Evolutionary conservation across 73 alveolate genomes (phyloP), one percentile per base, ranked within the genome.

Genomic region (Stentor coeruleus): DNA sequence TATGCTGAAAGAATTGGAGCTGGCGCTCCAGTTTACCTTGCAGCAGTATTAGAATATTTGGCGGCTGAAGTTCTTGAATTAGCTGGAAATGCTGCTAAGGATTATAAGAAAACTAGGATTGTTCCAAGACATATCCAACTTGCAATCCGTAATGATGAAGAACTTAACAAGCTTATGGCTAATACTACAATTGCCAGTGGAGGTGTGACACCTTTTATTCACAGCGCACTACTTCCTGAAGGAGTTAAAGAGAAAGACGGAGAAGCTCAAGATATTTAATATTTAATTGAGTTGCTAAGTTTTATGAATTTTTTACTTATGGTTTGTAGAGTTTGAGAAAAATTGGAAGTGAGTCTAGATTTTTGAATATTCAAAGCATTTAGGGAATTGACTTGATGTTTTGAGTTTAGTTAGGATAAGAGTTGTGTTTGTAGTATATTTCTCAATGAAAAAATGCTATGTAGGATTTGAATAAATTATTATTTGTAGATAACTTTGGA

Each of bases 11-110:
- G n/a, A 91, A 85, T 39, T 93, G 77, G 77, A 20, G 77, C 77
- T 20, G 77, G 77, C 3, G 95, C 15, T 38, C 96, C 97, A 55
- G 97, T 93, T 39, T 92, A 86, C 74, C 81, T 84, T 42, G 97
- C 98, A 26, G 97, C 95, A 72, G 95, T 87, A 39, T 83, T 93
- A 59, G 96, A 92, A 85, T 91, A 91, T 66, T 59, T 93, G 14
- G 90, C 95, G 35, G 90, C 94, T 1, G 98, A 92, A 59, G 93
- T 92, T 82, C 76, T 92, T 39, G 96, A 91, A 82, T 76, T 88
- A 20, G 95, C 97, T 2, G 96, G 96, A 76, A 88, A 84, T 77
- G 85, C 87, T 35, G 95, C 95, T 30, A 89, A 87, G 84, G 88
- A 87, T 37, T 60, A 79, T 59, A 92, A 86, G 82, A 81, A 77